phyloP scores from a whole-genome alignment of 2,329 filamentous ascomycete species.

The Aspergillus sp. region DNA sequence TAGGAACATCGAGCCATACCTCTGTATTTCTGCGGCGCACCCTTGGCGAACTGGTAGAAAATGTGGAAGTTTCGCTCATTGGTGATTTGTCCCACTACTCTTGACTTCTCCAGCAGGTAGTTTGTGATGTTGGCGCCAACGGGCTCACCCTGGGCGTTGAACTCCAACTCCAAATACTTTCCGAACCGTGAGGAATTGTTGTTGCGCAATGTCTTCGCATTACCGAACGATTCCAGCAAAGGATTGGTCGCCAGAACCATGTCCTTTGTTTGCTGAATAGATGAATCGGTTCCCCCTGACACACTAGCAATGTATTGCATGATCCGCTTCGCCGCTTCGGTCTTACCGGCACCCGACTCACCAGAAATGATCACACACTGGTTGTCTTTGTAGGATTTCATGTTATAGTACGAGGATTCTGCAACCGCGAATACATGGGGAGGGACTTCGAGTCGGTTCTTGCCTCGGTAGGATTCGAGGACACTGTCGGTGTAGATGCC shows the following conservation, averaged over 20 bases:
- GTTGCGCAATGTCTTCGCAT: constrained; percentile 95
- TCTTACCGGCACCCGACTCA: constrained; percentile 97
- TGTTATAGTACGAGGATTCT: constrained; percentile 97
- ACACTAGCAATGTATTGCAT: constrained; percentile 99
- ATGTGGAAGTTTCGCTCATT: constrained; percentile 99
- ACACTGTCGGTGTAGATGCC: constrained; percentile 97
- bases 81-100: constrained; percentile 90
- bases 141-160: constrained; percentile 87
- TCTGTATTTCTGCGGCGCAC: constrained; percentile 80
- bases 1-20: constrained; percentile 36
- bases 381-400: constrained; percentile 99
- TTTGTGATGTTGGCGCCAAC: constrained; percentile 98
- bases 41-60: constrained; percentile 98
- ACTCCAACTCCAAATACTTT: constrained; percentile 97
- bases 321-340: constrained; percentile 94
- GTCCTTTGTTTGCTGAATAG: constrained; percentile 96
- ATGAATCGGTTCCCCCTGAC: constrained; percentile 77
- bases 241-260: constrained; percentile 99
- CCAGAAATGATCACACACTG: constrained; percentile 99
- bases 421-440: constrained; percentile 98
- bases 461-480: constrained; percentile 89
- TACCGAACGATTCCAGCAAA: constrained; percentile 94
- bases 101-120: constrained; percentile 91
- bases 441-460: constrained; percentile 90
- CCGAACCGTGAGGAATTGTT: constrained; percentile 99